These are phyloP conservation scores for Globisporangium orthogonon DNA, from an alignment of 352 stramenopile genomes.

Conservation along the genomic window DNA sequence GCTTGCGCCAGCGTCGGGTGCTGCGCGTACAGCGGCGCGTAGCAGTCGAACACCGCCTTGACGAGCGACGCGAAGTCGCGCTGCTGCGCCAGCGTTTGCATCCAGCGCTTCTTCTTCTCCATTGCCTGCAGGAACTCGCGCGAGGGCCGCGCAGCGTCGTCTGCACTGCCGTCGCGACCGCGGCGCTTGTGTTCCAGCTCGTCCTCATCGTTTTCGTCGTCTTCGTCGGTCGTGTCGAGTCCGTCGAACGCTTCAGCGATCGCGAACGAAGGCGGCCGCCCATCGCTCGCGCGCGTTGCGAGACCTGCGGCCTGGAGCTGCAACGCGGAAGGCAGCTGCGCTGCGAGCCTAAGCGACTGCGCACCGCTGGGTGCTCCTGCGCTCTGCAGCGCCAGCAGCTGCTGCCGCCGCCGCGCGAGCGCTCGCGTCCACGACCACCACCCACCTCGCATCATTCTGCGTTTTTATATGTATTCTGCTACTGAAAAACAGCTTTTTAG, in stretches of 20 bases:
- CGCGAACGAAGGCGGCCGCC: constrained; percentile 28
- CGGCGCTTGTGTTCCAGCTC: neutral
- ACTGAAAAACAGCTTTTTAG: no score
- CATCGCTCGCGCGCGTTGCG: neutral
- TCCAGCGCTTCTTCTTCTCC: constrained; percentile 63
- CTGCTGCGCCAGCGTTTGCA: constrained; percentile 36
- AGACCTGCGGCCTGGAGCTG: neutral
- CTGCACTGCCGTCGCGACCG: constrained; percentile 7
- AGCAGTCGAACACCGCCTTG: constrained; percentile 52
- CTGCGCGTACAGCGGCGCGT: constrained; percentile 43
- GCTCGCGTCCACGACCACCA: neutral
- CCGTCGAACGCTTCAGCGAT: constrained; percentile 53
- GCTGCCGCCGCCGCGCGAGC: neutral
- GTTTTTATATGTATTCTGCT: no score
- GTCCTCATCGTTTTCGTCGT: neutral
- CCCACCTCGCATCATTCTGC: neutral
- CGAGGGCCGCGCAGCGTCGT: constrained; percentile 9
- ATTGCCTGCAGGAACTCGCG: constrained; percentile 43
- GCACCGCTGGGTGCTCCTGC: no score
- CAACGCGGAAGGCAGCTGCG: neutral
- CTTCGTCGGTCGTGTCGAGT: constrained; percentile 22
- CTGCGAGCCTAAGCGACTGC: no score
- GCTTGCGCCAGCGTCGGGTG: constrained; percentile 14
- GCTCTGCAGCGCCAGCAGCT: neutral
- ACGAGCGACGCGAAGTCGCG: constrained; percentile 31